Conservation (phyloP, 2,329 filamentous ascomycete genomes). For the Cladosporium sp. region DNA sequence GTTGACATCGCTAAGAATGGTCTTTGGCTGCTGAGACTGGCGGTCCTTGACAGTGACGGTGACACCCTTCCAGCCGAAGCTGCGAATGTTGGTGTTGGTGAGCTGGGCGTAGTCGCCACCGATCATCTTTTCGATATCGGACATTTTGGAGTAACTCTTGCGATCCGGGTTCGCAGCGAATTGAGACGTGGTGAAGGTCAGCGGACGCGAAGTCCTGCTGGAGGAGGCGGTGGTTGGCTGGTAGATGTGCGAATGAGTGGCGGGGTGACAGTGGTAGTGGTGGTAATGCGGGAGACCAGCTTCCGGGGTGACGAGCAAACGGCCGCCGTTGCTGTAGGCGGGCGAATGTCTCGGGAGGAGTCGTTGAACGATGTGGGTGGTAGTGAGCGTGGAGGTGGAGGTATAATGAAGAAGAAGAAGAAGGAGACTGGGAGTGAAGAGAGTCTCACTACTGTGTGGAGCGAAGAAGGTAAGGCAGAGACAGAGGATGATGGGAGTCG, state of each 20-base stretch:
- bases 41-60: constrained; percentile 69
- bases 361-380: neutral
- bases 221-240: neutral
- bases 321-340: constrained; percentile 9
- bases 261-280: neutral
- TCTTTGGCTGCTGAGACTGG: constrained; percentile 57
- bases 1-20: constrained; percentile 58
- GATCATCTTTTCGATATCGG: constrained; percentile 45
- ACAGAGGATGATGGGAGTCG: constrained; percentile 2
- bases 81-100: constrained; percentile 59
- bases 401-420: neutral
- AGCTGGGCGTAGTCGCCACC: constrained; percentile 48
- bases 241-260: constrained; percentile 4
- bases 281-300: constrained; percentile 11
- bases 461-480: neutral
- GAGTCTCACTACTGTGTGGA: constrained; percentile 5
- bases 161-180: constrained; percentile 25
- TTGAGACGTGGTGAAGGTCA: constrained; percentile 9
- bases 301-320: constrained; percentile 10
- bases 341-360: constrained; percentile 2
- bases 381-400: constrained; percentile 8
- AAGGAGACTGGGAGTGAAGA: neutral
- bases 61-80: constrained; percentile 62
- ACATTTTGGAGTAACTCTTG: constrained; percentile 34
- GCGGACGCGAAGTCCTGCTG: constrained; percentile 11